These are phyloP conservation scores for Plasmodium cynomolgi DNA, from an alignment of 169 alveolate genomes.

Conservation along the genomic window DNA sequence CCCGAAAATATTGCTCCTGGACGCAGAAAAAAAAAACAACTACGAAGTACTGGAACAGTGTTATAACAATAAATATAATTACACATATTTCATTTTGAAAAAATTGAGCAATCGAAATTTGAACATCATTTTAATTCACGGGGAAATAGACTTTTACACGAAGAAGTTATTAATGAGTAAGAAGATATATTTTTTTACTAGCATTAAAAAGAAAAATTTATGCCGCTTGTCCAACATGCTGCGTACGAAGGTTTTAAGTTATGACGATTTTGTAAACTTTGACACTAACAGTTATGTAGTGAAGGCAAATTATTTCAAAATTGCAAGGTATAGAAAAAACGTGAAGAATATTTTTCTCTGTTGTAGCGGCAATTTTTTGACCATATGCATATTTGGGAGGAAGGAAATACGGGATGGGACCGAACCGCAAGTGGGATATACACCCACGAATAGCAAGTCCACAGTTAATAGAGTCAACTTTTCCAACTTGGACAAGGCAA, in stretches of 20 bases:
- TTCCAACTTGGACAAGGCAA: not conserved
- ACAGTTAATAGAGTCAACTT: not conserved
- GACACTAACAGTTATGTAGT: slow-evolving; percentile 39
- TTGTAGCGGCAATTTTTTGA: slow-evolving; percentile 55
- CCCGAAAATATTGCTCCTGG: slow-evolving; percentile 52
- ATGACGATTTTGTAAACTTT: slow-evolving; percentile 48
- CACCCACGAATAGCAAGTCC: not conserved
- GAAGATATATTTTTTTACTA: slow-evolving; percentile 66
- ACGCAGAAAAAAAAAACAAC: slow-evolving; percentile 10
- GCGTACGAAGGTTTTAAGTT: slow-evolving; percentile 35
- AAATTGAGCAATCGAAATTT: slow-evolving; percentile 21
- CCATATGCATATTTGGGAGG: slow-evolving; percentile 65
- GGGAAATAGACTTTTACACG: slow-evolving; percentile 36
- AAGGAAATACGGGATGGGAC: not conserved
- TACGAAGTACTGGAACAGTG: slow-evolving; percentile 25
- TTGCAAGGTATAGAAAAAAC: slow-evolving; percentile 56
- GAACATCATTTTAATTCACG: slow-evolving; percentile 57
- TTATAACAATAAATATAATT: slow-evolving; percentile 27
- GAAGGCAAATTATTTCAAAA: slow-evolving; percentile 67
- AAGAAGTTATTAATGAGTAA: slow-evolving; percentile 57
- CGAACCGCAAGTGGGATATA: not conserved
- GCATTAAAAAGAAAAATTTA: slow-evolving; percentile 61
- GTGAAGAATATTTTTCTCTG: slow-evolving; percentile 66
- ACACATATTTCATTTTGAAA: slow-evolving; percentile 30
- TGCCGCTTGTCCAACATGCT: slow-evolving; percentile 41